Evolutionary conservation across 768 basidiomycete genomes (phyloP), one percentile per base, ranked within the genome.

Genomic region (Macrocybe gigantea): DNA sequence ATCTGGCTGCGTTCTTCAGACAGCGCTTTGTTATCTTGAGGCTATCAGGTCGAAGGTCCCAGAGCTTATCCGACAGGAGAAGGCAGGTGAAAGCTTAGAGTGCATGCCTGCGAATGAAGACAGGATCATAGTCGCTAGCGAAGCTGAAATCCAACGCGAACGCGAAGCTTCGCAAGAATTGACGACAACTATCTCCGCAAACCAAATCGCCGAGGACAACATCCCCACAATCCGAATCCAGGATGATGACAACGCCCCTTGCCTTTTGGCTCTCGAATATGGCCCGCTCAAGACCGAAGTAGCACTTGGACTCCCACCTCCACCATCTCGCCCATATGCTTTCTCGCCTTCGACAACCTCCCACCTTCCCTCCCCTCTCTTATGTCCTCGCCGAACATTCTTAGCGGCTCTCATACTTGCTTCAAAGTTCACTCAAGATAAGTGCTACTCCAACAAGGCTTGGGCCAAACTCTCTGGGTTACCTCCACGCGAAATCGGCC

Each of bases 401-500:
- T 73, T 96, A 7, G 91, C 91, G 0, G 82, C 89, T 0, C 71
- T 97, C 37, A 91, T 97, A 48, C 74, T 92, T 44, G 94, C 93
- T 0, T 86, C 88, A 11, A 97, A 97, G 57, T 94, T 94, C 61
- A 82, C 88, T 52, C 92, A 94, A 68, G 93, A 97, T 59, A 84
- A 89, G 44, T 91, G 88, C 38, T 96, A 94, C 57, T 93, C 90
- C 10, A 95, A 96, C 62, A 80, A 83, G 29, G 93, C 93, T 12
- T 96, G 94, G 94, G 88, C 89, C 1, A 93, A 93, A 59, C 77
- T 97, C 5, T 88, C 88, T n/a, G 92, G 93, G 12, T 75, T 97
- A 2, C 80, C 85, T 0, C 82, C 90, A 5, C 70, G 82, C 37
- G 93, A 97, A 70, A 88, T 97, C 44, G 83, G 89, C 35, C 79